These are phyloP conservation scores for Phytopythium litorale DNA, from an alignment of 352 stramenopile genomes.

Conservation along the genomic window DNA sequence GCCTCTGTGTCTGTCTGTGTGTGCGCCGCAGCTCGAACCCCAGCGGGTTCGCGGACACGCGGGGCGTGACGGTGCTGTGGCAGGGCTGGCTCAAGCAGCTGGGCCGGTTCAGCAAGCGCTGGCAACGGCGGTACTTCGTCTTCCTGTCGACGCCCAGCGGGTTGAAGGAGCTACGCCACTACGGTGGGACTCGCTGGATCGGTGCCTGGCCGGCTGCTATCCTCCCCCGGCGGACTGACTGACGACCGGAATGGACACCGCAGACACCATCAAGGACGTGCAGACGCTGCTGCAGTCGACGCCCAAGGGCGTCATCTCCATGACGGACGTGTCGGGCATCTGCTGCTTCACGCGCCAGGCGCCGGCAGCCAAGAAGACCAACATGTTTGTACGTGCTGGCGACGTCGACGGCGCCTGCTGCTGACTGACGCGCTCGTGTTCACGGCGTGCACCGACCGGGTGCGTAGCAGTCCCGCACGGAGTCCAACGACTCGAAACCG, in stretches of 20 bases:
- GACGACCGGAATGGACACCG: neutral
- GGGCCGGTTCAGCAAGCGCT: slow-evolving; percentile 78
- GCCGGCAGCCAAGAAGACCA: slow-evolving; percentile 35
- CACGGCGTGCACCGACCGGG: neutral
- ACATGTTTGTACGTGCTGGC: slow-evolving; percentile 45
- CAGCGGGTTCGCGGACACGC: slow-evolving; percentile 41
- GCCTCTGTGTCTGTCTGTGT: neutral
- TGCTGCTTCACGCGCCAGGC: slow-evolving; percentile 63
- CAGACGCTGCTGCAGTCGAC: slow-evolving; percentile 52
- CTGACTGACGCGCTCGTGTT: neutral
- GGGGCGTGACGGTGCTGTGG: slow-evolving; percentile 71
- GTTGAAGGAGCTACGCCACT: slow-evolving; percentile 75
- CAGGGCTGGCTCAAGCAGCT: slow-evolving; percentile 85
- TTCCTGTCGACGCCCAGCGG: slow-evolving; percentile 65
- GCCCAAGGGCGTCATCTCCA: slow-evolving; percentile 66
- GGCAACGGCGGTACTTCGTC: slow-evolving; percentile 74
- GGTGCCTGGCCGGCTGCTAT: neutral
- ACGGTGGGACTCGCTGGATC: slow-evolving; percentile 21
- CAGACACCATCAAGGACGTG: slow-evolving; percentile 62
- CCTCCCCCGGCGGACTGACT: neutral
- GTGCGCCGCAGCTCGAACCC: slow-evolving; percentile 34
- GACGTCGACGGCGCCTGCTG: neutral
- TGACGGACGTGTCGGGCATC: slow-evolving; percentile 70
- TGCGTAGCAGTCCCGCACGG: slow-evolving; percentile 40
- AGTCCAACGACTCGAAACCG: slow-evolving; percentile 45